These are phyloP conservation scores for Aureobasidium sp. DNA, from an alignment of 2,329 filamentous ascomycete genomes.

Conservation along the genomic window DNA sequence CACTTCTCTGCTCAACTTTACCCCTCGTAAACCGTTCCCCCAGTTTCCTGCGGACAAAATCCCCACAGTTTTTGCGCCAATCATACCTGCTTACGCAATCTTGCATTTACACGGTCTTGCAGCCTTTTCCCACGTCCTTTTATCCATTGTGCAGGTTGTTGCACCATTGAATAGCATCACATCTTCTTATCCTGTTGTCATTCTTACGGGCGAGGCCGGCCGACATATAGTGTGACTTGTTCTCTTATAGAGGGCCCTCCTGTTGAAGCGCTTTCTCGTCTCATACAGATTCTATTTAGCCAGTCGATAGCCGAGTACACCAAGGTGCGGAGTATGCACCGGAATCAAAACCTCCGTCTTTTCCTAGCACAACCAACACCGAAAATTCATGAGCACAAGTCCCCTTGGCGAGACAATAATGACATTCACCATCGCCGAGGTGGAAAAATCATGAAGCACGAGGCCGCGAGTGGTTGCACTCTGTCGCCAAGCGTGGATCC, in stretches of 20 bases:
- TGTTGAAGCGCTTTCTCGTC: too few species aligned
- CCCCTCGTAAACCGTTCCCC: background rate
- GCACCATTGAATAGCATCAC: too few species aligned
- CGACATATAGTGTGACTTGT: background rate
- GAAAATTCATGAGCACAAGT: background rate
- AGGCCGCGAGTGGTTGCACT: background rate
- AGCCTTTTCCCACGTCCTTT: background rate
- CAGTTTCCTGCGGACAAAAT: background rate
- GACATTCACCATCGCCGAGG: background rate
- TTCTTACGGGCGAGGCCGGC: background rate
- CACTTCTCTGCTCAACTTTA: constrained; percentile 1
- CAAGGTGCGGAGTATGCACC: constrained; percentile 1
- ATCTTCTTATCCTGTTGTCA: too few species aligned
- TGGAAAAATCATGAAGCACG: background rate
- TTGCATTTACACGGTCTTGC: constrained; percentile 7
- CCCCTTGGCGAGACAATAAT: background rate
- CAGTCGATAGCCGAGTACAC: background rate
- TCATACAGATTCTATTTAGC: constrained; percentile 8
- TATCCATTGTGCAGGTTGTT: constrained; percentile 1
- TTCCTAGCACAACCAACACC: too few species aligned
- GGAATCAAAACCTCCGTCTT: constrained; percentile 3
- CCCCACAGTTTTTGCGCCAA: constrained; percentile 14
- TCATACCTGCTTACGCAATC: constrained; percentile 13
- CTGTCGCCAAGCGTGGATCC: background rate
- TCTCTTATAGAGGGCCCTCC: too few species aligned